A percentile compares a stretch with the other conserved stretches of the same genome.
Evolutionary conservation across 495 filamentous ascomycete species (phyloP).

Genomic region (Penicillium subrubescens): DNA sequence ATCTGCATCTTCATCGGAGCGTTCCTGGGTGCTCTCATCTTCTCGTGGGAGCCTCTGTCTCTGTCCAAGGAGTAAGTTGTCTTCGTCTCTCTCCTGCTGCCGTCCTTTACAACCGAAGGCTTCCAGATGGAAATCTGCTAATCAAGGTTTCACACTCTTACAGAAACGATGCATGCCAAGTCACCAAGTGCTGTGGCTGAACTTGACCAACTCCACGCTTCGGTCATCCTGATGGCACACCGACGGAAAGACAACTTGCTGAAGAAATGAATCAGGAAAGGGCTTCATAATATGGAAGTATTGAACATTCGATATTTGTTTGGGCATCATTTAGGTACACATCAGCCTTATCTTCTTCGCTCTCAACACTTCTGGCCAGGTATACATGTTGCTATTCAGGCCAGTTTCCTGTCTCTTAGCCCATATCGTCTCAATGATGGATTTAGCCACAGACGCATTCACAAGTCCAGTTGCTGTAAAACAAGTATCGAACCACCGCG

Average conservation of each 20-base stretch:
- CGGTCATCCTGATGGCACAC: background rate
- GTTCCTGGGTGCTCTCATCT: constrained; percentile 60
- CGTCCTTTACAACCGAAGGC: background rate
- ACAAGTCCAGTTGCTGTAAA: constrained; percentile 16
- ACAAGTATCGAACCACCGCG: constrained; percentile 22
- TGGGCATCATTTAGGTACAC: constrained; percentile 14
- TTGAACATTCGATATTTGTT: background rate
- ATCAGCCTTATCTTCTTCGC: constrained; percentile 20
- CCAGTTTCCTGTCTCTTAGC: constrained; percentile 10
- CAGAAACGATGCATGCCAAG: constrained; percentile 38
- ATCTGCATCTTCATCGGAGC: constrained; percentile 52
- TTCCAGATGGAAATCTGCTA: background rate
- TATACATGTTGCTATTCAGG: constrained; percentile 4
- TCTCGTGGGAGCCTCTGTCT: constrained; percentile 53
- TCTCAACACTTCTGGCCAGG: constrained; percentile 24
- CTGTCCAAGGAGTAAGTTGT: constrained; percentile 21
- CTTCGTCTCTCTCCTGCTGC: background rate
- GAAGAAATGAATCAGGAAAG: background rate
- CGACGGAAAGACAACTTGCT: background rate
- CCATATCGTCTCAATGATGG: constrained; percentile 23
- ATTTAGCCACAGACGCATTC: constrained; percentile 14
- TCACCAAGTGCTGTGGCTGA: constrained; percentile 41
- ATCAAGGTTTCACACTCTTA: background rate
- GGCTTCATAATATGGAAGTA: background rate
- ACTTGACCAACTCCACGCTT: background rate